Conservation (phyloP, 2,329 filamentous ascomycete species). For the Curvularia spicifera region DNA sequence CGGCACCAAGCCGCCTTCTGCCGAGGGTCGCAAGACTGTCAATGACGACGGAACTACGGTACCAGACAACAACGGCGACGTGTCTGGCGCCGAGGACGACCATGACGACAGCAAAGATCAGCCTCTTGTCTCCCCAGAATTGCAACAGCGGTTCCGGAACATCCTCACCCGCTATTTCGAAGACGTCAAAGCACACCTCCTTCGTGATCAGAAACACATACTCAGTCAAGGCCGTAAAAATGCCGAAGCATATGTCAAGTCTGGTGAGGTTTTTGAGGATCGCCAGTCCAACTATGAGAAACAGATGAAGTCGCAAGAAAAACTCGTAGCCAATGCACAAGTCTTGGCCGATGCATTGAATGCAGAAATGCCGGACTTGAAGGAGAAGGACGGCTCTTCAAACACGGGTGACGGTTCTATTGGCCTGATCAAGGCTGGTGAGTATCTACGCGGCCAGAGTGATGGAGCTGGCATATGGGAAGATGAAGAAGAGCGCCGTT, state of each 20-base stretch:
- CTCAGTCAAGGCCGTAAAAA: constrained; percentile 88
- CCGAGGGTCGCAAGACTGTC: constrained; percentile 82
- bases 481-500: constrained; percentile 95
- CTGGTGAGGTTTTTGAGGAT: constrained; percentile 97
- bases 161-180: constrained; percentile 89
- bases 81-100: constrained; percentile 60
- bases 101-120: constrained; percentile 66
- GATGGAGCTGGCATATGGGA: constrained; percentile 97
- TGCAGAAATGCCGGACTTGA: constrained; percentile 90
- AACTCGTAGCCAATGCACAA: constrained; percentile 87
- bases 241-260: constrained; percentile 97
- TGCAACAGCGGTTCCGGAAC: constrained; percentile 85
- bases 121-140: constrained; percentile 75
- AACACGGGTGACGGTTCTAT: constrained; percentile 76
- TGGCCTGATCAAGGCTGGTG: constrained; percentile 89
- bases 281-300: constrained; percentile 96
- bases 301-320: constrained; percentile 88
- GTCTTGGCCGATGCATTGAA: constrained; percentile 86
- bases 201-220: constrained; percentile 91
- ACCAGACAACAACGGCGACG: constrained; percentile 60
- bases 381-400: constrained; percentile 76
- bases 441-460: constrained; percentile 87
- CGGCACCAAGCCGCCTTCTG: constrained; percentile 73
- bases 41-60: constrained; percentile 78
- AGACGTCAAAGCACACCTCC: constrained; percentile 85